phyloP scores from a whole-genome alignment of 176 grass and related monocot species.

The Pharus latifolius region DNA sequence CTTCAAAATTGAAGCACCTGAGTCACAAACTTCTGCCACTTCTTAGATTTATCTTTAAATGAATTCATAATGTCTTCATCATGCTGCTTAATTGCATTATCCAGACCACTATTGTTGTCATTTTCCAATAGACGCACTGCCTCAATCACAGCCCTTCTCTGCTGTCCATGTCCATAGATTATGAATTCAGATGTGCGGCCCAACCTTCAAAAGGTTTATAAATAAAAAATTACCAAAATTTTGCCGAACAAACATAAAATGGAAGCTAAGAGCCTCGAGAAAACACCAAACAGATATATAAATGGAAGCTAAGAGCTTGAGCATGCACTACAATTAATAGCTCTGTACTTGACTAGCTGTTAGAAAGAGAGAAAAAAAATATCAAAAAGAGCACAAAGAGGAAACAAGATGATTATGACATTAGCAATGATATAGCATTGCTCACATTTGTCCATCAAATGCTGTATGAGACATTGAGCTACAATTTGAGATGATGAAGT shows the following conservation, averaged over 20 bases:
- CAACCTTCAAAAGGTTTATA: constrained; percentile 53
- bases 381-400: constrained; percentile 2
- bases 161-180: constrained; percentile 89
- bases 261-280: too few species aligned
- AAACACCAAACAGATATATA: not conserved
- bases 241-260: not conserved
- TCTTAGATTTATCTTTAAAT: constrained; percentile 90
- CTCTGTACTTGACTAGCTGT: constrained; percentile 10
- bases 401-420: not conserved
- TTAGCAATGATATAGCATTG: constrained; percentile 1
- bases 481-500: not conserved
- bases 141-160: constrained; percentile 85
- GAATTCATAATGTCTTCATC: constrained; percentile 42
- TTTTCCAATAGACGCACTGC: constrained; percentile 54
- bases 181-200: constrained; percentile 74
- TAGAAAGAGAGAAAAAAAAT: not conserved
- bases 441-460: not conserved
- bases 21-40: constrained; percentile 84
- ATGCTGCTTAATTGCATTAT: constrained; percentile 31
- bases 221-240: not conserved
- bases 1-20: constrained; percentile 41
- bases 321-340: not conserved
- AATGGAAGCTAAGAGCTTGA: constrained; percentile 19
- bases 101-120: constrained; percentile 22
- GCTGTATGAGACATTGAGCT: not conserved